phyloP scores from a whole-genome alignment of 768 basidiomycete genomes.

The Suillus fuscotomentosus region DNA sequence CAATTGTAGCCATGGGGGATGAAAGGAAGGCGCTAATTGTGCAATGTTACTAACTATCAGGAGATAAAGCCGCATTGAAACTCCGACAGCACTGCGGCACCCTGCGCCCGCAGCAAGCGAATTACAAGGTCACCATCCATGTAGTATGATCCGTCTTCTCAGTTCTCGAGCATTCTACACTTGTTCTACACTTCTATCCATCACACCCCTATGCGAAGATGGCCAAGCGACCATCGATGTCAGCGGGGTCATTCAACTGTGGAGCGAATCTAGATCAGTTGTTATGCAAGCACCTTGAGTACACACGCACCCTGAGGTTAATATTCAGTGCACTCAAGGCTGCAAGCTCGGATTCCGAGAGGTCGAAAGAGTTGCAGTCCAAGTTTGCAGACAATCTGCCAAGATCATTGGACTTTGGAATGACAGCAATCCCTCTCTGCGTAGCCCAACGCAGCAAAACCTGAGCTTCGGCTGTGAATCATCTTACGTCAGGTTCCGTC shows the following conservation, averaged over 20 bases:
- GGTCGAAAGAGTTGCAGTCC: conserved; percentile 43
- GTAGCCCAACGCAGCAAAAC: conserved; percentile 79
- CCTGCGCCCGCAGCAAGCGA: conserved; percentile 2
- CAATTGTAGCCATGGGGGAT: conserved; percentile 35
- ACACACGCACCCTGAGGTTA: conserved; percentile 54
- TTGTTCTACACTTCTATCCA: background rate
- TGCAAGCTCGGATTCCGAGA: conserved; percentile 58
- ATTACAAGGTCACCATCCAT: background rate
- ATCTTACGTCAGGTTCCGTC: background rate
- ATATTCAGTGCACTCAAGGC: conserved; percentile 58
- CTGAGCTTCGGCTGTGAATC: conserved; percentile 46
- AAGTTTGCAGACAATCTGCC: conserved; percentile 45
- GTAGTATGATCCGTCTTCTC: background rate
- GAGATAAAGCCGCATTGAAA: conserved; percentile 34
- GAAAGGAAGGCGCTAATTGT: background rate
- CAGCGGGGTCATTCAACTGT: conserved; percentile 70
- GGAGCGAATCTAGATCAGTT: conserved; percentile 6
- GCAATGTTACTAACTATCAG: background rate
- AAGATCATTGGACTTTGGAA: conserved; percentile 65
- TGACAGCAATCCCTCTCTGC: conserved; percentile 68
- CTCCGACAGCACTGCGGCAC: conserved; percentile 40
- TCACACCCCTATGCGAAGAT: conserved; percentile 62
- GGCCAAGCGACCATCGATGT: conserved; percentile 60
- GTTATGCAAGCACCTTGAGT: background rate
- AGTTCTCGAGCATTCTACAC: conserved; percentile 1